Percentiles rank a stretch among this genome's conserved stretches.
Evolutionary conservation across 2,329 filamentous ascomycete species (phyloP).

Genomic region (Coniochaeta sp.): DNA sequence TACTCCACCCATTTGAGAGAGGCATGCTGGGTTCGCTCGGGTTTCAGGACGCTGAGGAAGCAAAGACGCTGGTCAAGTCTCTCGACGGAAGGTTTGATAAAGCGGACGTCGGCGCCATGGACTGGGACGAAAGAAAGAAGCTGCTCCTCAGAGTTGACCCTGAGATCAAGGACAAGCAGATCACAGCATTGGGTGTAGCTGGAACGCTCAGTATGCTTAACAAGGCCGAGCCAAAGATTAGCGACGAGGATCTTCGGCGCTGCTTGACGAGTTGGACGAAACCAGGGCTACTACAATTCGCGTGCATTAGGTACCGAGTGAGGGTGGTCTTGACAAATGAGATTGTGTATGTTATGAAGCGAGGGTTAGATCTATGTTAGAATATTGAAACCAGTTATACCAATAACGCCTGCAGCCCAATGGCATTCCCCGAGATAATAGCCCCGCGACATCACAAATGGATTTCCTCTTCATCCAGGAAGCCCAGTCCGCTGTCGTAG

Average conservation of each 20-base stretch:
- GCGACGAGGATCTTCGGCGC: background rate
- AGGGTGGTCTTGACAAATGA: background rate
- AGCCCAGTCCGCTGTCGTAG: conserved; percentile 48
- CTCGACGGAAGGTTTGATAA: no score
- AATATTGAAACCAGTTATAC: background rate
- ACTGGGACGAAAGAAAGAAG: no score
- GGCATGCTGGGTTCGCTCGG: background rate
- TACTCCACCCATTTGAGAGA: background rate
- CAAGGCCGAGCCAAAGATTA: no score
- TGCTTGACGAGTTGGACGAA: background rate
- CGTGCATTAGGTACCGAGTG: background rate
- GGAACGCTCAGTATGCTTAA: no score
- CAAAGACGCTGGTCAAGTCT: background rate
- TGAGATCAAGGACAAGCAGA: no score
- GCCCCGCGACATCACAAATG: conserved; percentile 14
- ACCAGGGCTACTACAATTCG: no score
- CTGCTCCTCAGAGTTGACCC: no score
- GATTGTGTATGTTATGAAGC: background rate
- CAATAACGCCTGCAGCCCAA: background rate
- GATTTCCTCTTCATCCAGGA: conserved; percentile 47
- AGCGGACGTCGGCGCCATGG: no score
- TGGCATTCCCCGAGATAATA: conserved; percentile 12
- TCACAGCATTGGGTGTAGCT: no score
- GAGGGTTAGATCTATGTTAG: background rate
- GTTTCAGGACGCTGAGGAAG: background rate